Conservation (phyloP, 2,329 filamentous ascomycete species). For the Elsinoe perseae region DNA sequence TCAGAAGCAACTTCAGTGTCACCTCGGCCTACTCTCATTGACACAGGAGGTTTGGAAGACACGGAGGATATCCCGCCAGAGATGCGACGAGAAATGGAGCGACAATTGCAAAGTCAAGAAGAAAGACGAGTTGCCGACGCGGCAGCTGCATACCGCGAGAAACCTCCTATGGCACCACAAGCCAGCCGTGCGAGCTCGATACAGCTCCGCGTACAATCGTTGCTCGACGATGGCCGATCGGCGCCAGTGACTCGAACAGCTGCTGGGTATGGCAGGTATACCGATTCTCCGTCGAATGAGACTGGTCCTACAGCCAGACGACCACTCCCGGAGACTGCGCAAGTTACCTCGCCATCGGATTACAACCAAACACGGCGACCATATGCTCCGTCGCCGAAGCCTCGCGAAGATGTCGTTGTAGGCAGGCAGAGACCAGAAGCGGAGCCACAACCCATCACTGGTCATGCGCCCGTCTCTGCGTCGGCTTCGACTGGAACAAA, state of each 20-base stretch:
- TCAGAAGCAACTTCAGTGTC: slow-evolving; percentile 65
- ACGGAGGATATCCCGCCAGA: slow-evolving; percentile 72
- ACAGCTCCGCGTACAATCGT: slow-evolving; percentile 79
- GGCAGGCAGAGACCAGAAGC: background rate
- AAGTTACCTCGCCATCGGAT: slow-evolving; percentile 11
- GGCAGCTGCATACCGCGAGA: slow-evolving; percentile 76
- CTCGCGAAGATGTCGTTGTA: background rate
- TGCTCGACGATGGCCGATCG: slow-evolving; percentile 67
- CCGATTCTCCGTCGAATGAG: slow-evolving; percentile 40
- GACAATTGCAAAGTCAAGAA: slow-evolving; percentile 71
- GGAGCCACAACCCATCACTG: slow-evolving; percentile 15
- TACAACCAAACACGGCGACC: background rate
- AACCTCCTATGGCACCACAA: slow-evolving; percentile 57
- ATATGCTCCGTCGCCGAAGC: slow-evolving; percentile 2
- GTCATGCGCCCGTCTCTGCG: slow-evolving; percentile 20
- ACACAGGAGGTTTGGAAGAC: slow-evolving; percentile 53
- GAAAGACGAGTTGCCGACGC: slow-evolving; percentile 83
- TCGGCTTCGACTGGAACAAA: slow-evolving; percentile 28
- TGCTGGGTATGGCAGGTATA: slow-evolving; percentile 83
- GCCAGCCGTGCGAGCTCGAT: slow-evolving; percentile 69
- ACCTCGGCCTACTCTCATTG: slow-evolving; percentile 46
- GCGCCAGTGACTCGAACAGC: slow-evolving; percentile 63
- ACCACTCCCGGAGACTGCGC: background rate
- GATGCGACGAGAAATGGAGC: slow-evolving; percentile 82
- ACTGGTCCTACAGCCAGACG: background rate